phyloP scores from a whole-genome alignment of 345 rosid genomes.

The Acer negundo region DNA sequence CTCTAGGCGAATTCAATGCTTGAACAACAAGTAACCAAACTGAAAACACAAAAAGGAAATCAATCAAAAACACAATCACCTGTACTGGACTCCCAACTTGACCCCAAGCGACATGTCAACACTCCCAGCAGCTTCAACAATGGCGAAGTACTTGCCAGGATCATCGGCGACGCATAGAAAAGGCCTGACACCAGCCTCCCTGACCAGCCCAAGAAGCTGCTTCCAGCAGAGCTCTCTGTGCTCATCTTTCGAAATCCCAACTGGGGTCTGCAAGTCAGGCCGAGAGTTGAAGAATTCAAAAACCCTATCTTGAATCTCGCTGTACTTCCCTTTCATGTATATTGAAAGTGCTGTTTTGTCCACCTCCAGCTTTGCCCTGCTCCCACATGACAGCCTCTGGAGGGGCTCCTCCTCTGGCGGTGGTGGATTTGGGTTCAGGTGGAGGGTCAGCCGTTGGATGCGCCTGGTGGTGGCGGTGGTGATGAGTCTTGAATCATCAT shows the following conservation, averaged over 20 bases:
- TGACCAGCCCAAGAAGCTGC: constrained; percentile 70
- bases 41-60: not conserved
- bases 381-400: constrained; percentile 30
- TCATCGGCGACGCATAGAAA: constrained; percentile 68
- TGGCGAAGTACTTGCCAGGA: constrained; percentile 81
- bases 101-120: constrained; percentile 91
- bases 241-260: constrained; percentile 79
- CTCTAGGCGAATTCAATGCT: not conserved
- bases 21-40: not conserved
- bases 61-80: constrained; percentile 40
- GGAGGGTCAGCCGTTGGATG: constrained; percentile 55
- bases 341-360: constrained; percentile 42
- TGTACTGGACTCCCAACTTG: constrained; percentile 94
- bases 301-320: constrained; percentile 77
- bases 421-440: constrained; percentile 41
- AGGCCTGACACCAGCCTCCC: constrained; percentile 82
- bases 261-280: constrained; percentile 87
- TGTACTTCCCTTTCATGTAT: constrained; percentile 75
- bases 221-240: constrained; percentile 89
- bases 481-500: constrained; percentile 23
- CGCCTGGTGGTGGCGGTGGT: constrained; percentile 38
- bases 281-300: constrained; percentile 59
- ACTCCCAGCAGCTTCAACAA: constrained; percentile 81
- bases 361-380: constrained; percentile 53
- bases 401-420: constrained; percentile 25